Evolutionary conservation across 2,329 filamentous ascomycete species (phyloP), one percentile per base, ranked within the genome.

Genomic region (Verticillium zaregamsianum): DNA sequence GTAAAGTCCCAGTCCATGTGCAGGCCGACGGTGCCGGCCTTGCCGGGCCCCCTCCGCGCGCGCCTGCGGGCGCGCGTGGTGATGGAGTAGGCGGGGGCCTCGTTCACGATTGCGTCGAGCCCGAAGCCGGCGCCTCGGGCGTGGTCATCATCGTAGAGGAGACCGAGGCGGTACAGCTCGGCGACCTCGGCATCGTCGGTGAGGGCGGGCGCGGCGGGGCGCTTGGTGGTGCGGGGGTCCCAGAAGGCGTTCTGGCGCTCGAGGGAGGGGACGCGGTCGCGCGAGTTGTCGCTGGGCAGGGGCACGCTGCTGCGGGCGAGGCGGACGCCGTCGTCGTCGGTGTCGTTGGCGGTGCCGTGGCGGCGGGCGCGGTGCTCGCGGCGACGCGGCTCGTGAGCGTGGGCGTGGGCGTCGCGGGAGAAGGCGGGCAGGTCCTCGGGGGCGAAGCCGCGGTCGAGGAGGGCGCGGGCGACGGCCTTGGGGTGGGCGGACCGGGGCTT

Each of bases 181-280:
- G 73, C 76, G 1, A 77, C 66, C 52, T 78, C 70, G 20, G 69
- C 71, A 49, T 78, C 76, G 12, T 77, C 72, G 31, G 25, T 14
- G 5, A 23, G 17, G 14, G 15, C 17, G 5, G 17, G 17, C 11
- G 15, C 17, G 17, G 32, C 17, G n/a, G 58, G 15, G 39, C 58
- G 62, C 69, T 75, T 79, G 58, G 71, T 64, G 0, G 78, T 80
- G 23, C 70, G 70, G 4, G 71, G 70, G 55, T 80, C 78, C 55
- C 76, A 71, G 49, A 82, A 82, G 6, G 80, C 80, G 54, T 80
- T 78, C 66, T 82, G 75, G 11, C 80, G 71, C 64, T 80, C 79
- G 25, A 82, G 73, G 1, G 74, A 75, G 2, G 80, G 80, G 61
- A 35, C 59, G n/a, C 63, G 63, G 31, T 74, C 71, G 15, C 71